These are phyloP conservation scores for Neurospora sp. DNA, from an alignment of 495 filamentous ascomycete genomes.

Conservation along the genomic window DNA sequence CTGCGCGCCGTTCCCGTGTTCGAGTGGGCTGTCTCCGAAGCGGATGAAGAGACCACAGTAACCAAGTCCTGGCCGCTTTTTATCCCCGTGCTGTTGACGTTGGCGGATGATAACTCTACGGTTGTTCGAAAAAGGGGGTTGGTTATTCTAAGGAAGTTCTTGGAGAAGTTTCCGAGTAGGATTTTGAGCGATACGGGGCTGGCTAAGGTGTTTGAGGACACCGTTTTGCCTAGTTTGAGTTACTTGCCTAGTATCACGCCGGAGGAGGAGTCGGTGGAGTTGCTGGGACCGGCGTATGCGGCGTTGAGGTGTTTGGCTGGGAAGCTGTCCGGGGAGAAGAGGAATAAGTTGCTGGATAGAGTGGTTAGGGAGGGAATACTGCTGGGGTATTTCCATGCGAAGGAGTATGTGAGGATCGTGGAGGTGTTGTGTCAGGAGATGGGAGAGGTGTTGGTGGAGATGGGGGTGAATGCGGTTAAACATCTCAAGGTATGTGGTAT, in stretches of 20 bases:
- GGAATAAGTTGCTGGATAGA: constrained; percentile 35
- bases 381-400: constrained; percentile 41
- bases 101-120: constrained; percentile 61
- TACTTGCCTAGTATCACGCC: constrained; percentile 74
- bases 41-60: constrained; percentile 27
- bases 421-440: constrained; percentile 50
- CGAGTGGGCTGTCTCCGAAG: constrained; percentile 49
- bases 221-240: constrained; percentile 59
- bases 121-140: constrained; percentile 51
- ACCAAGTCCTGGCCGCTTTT: constrained; percentile 60
- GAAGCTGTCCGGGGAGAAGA: constrained; percentile 25
- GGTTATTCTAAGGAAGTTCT: constrained; percentile 46
- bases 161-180: constrained; percentile 44
- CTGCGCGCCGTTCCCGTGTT: constrained; percentile 54
- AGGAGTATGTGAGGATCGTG: constrained; percentile 40
- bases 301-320: constrained; percentile 51
- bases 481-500: constrained; percentile 50
- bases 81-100: constrained; percentile 69
- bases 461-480: constrained; percentile 62
- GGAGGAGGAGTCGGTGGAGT: constrained; percentile 51
- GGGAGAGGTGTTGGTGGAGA: constrained; percentile 37
- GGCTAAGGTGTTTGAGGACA: constrained; percentile 66
- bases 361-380: constrained; percentile 49
- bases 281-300: constrained; percentile 58
- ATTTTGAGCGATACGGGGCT: constrained; percentile 66